A percentile compares a stretch with the other conserved stretches of the same genome.
phyloP scores from a whole-genome alignment of 177 flowering plant genomes.

The Vitis hybrid region DNA sequence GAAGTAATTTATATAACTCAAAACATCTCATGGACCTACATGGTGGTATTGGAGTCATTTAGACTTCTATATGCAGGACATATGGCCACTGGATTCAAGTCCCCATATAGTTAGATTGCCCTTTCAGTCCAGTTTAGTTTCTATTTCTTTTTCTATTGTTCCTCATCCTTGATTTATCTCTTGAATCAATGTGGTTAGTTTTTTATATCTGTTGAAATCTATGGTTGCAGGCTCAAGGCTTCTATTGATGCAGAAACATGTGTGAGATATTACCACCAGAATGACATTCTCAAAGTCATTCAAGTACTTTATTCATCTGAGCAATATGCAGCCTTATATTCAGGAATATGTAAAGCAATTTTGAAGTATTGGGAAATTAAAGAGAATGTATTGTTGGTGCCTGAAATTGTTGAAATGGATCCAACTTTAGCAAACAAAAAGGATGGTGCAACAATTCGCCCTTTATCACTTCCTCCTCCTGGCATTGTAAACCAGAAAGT shows the following conservation, averaged over 20 bases:
- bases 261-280: conserved; percentile 61
- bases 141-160: not conserved
- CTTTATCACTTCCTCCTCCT: conserved; percentile 14
- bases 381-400: conserved; percentile 23
- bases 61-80: conserved; percentile 1
- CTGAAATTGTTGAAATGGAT: conserved; percentile 20
- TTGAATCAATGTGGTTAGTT: not conserved
- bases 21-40: too few species aligned
- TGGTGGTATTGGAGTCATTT: not conserved
- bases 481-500: conserved; percentile 9
- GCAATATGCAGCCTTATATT: conserved; percentile 46
- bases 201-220: conserved; percentile 5
- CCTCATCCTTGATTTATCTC: conserved; percentile 6
- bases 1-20: not conserved
- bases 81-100: not conserved
- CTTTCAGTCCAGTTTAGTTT: not conserved
- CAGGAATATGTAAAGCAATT: conserved; percentile 62
- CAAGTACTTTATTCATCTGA: conserved; percentile 48
- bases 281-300: conserved; percentile 66
- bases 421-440: conserved; percentile 16
- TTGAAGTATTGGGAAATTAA: conserved; percentile 66
- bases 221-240: conserved; percentile 59
- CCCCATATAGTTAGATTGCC: not conserved
- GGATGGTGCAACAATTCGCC: conserved; percentile 23
- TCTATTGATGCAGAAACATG: conserved; percentile 34